Conservation (phyloP, 805 yeast genomes). For the Tetrapisispora taiwanensis region DNA sequence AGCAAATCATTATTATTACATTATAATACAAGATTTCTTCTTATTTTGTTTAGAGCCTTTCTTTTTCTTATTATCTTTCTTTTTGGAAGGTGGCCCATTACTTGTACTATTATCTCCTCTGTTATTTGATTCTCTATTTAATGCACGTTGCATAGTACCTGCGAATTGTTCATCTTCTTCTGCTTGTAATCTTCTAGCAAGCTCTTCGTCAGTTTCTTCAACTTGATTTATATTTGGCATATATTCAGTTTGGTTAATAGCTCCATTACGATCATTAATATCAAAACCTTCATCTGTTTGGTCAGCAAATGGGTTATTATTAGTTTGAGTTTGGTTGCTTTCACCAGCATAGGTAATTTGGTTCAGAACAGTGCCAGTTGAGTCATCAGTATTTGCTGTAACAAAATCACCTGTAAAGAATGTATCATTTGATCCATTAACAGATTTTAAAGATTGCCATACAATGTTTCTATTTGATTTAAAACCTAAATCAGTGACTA, state of each 20-base stretch:
- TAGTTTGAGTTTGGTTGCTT: too few species aligned
- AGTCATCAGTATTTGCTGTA: constrained; percentile 28
- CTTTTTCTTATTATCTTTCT: constrained; percentile 4
- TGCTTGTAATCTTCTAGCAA: constrained; percentile 41
- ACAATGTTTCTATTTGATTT: constrained; percentile 40
- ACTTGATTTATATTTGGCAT: neutral
- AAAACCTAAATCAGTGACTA: constrained; percentile 71
- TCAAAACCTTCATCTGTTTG: too few species aligned
- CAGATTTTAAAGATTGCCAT: constrained; percentile 71
- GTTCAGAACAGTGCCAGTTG: too few species aligned
- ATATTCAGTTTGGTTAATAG: neutral
- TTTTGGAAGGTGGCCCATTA: constrained; percentile 4
- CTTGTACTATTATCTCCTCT: neutral
- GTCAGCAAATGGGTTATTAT: constrained; percentile 18
- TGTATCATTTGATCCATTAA: constrained; percentile 58
- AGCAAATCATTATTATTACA: constrained; percentile 5
- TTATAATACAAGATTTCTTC: constrained; percentile 13
- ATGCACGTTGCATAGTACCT: constrained; percentile 33
- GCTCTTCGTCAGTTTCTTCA: constrained; percentile 32
- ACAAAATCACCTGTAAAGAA: constrained; percentile 59
- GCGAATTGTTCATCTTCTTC: constrained; percentile 49
- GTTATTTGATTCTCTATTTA: constrained; percentile 6
- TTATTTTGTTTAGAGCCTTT: constrained; percentile 1
- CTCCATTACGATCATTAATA: too few species aligned
- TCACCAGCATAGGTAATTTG: too few species aligned